These are phyloP conservation scores for Fusarium nanum DNA, from an alignment of 2,329 filamentous ascomycete species.

Conservation along the genomic window DNA sequence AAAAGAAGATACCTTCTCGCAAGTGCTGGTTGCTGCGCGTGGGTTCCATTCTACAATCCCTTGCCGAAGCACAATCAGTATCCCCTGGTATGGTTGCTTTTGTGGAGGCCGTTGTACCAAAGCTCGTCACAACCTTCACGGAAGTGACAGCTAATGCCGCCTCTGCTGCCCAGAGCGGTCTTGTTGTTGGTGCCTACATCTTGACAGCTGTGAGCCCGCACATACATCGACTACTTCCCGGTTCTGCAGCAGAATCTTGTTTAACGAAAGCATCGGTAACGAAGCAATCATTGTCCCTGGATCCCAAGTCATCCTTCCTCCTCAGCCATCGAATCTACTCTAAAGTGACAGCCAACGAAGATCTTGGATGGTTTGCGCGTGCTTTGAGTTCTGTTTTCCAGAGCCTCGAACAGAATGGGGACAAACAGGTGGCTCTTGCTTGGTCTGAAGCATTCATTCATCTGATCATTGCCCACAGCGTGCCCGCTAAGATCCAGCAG, in stretches of 20 bases:
- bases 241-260: slow-evolving; percentile 57
- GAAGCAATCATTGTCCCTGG: slow-evolving; percentile 73
- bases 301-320: slow-evolving; percentile 89
- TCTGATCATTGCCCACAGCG: slow-evolving; percentile 71
- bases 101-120: slow-evolving; percentile 63
- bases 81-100: slow-evolving; percentile 62
- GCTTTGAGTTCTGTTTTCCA: slow-evolving; percentile 73
- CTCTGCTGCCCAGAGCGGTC: slow-evolving; percentile 81
- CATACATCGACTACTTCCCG: slow-evolving; percentile 65
- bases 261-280: slow-evolving; percentile 70
- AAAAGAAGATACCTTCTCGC: slow-evolving; percentile 83
- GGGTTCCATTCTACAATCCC: slow-evolving; percentile 75
- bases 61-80: slow-evolving; percentile 57
- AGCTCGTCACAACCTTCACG: slow-evolving; percentile 76
- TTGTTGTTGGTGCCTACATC: slow-evolving; percentile 84
- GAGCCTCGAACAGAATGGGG: slow-evolving; percentile 62
- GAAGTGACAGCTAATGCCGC: slow-evolving; percentile 84
- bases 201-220: slow-evolving; percentile 72
- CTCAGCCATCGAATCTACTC: slow-evolving; percentile 87
- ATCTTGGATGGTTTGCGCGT: slow-evolving; percentile 80
- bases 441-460: slow-evolving; percentile 93
- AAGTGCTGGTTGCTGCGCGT: slow-evolving; percentile 83
- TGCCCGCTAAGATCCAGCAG: slow-evolving; percentile 72
- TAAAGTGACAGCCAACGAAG: slow-evolving; percentile 79
- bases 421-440: slow-evolving; percentile 66